Evolutionary conservation across 345 rosid species (phyloP).

Genomic region (Gossypium stocksii): DNA sequence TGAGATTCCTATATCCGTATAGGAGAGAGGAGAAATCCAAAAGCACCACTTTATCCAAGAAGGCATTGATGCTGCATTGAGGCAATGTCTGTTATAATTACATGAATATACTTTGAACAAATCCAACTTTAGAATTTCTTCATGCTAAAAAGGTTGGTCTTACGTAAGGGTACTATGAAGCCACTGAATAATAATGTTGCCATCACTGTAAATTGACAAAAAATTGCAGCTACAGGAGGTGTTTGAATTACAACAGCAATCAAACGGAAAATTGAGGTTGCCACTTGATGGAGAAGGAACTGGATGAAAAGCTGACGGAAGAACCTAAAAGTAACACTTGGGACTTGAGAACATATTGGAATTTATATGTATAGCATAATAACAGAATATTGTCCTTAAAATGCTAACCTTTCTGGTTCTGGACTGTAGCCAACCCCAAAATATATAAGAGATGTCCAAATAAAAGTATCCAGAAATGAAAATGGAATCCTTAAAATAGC

Average conservation of each 20-base stretch:
- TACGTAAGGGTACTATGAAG: conserved; percentile 38
- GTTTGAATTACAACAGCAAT: conserved; percentile 29
- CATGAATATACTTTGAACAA: neutral
- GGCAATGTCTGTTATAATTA: neutral
- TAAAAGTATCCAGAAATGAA: conserved; percentile 37
- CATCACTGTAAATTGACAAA: conserved; percentile 14
- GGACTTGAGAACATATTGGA: neutral
- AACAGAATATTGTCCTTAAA: neutral
- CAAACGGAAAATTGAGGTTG: conserved; percentile 39
- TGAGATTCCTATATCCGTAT: conserved; percentile 34
- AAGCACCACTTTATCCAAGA: conserved; percentile 43
- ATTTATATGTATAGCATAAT: neutral
- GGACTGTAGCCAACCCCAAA: conserved; percentile 49
- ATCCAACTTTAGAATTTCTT: neutral
- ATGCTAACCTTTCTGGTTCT: conserved; percentile 34
- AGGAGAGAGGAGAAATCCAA: conserved; percentile 44
- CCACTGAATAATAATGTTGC: conserved; percentile 37
- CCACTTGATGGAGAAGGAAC: conserved; percentile 32
- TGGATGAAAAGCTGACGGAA: conserved; percentile 35
- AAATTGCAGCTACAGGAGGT: conserved; percentile 27
- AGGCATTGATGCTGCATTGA: conserved; percentile 40
- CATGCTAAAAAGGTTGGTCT: neutral
- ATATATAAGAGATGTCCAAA: conserved; percentile 49
- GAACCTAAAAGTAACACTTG: conserved; percentile 21
- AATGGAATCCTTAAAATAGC: conserved; percentile 39